Base-by-base conservation (phyloP, 495 filamentous ascomycete genomes). In the Tetracladium marchalianum region DNA sequence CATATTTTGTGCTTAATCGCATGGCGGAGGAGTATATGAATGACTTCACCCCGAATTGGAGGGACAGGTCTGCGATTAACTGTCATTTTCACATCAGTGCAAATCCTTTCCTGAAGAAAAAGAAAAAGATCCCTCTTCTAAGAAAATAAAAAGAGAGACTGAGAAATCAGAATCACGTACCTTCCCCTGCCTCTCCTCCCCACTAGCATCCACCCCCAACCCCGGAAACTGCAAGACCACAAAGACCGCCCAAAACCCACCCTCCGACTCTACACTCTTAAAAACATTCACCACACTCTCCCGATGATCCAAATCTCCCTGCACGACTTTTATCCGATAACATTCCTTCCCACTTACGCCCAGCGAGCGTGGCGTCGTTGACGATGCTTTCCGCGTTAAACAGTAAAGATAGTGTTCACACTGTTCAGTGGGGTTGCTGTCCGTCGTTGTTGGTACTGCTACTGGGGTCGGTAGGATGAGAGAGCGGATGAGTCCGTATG, bases 191-290 rank as follows among this genome's bases (percentile, higher is more conserved):
- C 35, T 43, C 35, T 52, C 50, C 47, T 65, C 62, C 2, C 41
- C 45, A 11, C 55, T 46, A 15, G 50, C 51, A 15, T 49, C 48
- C 8, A 22, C 47, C 6, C 60, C 58, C 31, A 63, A 34, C 5
- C 62, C 62, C 0, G 60, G 60, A 35, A 58, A 65, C 11, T 50
- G 48, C 9, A 63, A 39, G 38, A 67, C 62, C 5, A 43, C 46
- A 47, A 63, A 70, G 8, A 67, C 55, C 15, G 63, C 63, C 56
- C 59, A 69, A 18, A 65, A 54, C 17, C 53, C 54, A 19, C 46
- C 43, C 16, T 36, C 27, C 11, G 36, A 13, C 11, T 35, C 31
- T 3, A 11, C 32, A n/a, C 18, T 34, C 10, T 44, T 44, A 13
- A 66, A 63, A 4, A 66, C 50, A 10, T 43, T 33, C 8, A 56